A percentile compares a stretch with the other conserved stretches of the same genome.
These are phyloP conservation scores for Hypoxylon sp. DNA, from an alignment of 2,329 filamentous ascomycete genomes.

Conservation along the genomic window DNA sequence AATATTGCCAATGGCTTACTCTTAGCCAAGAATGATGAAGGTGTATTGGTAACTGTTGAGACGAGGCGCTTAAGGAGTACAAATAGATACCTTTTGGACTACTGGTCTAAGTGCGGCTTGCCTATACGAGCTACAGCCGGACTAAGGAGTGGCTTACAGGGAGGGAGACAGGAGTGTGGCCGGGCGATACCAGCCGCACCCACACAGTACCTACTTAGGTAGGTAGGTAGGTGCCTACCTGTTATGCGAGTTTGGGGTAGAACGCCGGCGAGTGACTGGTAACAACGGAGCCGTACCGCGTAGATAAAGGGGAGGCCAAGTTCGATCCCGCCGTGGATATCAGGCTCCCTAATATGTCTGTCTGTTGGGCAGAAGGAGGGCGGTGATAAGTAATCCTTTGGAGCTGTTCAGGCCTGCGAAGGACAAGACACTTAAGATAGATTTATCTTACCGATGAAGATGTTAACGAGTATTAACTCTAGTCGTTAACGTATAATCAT, in stretches of 20 bases:
- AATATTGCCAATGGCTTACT: too few species aligned
- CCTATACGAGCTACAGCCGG: too few species aligned
- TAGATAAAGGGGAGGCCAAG: background rate
- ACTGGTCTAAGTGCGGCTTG: too few species aligned
- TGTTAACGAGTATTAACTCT: background rate
- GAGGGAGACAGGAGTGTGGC: background rate
- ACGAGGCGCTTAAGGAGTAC: too few species aligned
- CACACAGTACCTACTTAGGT: slow-evolving; percentile 4
- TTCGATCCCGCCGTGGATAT: too few species aligned
- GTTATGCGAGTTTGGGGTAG: background rate
- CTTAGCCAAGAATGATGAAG: too few species aligned
- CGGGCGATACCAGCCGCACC: background rate
- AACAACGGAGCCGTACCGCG: background rate
- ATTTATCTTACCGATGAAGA: background rate
- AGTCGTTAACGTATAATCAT: background rate
- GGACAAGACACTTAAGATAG: background rate
- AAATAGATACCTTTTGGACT: too few species aligned
- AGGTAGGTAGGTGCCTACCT: too few species aligned
- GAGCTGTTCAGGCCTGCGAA: background rate
- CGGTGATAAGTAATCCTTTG: background rate
- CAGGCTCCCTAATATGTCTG: too few species aligned
- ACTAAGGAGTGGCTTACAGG: too few species aligned
- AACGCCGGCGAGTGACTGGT: slow-evolving; percentile 9
- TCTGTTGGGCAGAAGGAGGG: too few species aligned
- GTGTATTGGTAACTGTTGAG: too few species aligned